Base-by-base conservation (phyloP, 768 basidiomycete species). In the Kwoniella mangroviensis region DNA sequence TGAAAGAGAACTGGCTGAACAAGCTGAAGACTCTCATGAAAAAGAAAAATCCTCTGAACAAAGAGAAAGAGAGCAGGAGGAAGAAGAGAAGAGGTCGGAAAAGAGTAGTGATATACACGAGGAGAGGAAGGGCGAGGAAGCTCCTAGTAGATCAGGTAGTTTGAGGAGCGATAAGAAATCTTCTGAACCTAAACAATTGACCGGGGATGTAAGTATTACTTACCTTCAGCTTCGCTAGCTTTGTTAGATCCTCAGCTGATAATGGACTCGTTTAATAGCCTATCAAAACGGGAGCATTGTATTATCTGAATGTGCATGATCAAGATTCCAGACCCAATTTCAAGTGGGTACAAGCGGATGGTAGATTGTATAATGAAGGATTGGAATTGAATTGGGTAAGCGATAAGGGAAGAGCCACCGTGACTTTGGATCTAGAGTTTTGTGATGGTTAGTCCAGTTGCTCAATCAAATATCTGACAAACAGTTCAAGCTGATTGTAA, bases 231-330 rank as follows among this genome's bases (percentile, higher is more conserved):
- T 59, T 15, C 4, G 11, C 34, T 12, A 52, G 6, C 13, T 28
- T 54, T 58, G 42, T 21, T 22, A 24, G 65, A 12, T 42, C 12
- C 10, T 22, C 9, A 51, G n/a, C 21, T 58, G 53, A 26, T 43
- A 0, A 60, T 57, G 12, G 28, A 40, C 41, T 54, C 24, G 45
- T 42, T 6, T 3, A 13, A 43, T 34, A 96, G 94, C 93, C 94
- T 4, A 85, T 92, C 13, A 90, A 92, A 67, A 91, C 92, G 51
- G 94, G 94, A 15, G 85, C 89, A 15, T 84, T 97, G 0, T 96
- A 92, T 90, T 97, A 94, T 79, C 88, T 97, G 64, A 96, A 97
- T 67, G 94, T 96, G 0, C 94, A 97, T 77, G 90, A 91, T 0
- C 91, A 91, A 90, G 82, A 84, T 86, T n/a, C 42, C 15, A 72